Conservation (phyloP, 2,329 filamentous ascomycete species). For the Cordyceps fumosorosea region DNA sequence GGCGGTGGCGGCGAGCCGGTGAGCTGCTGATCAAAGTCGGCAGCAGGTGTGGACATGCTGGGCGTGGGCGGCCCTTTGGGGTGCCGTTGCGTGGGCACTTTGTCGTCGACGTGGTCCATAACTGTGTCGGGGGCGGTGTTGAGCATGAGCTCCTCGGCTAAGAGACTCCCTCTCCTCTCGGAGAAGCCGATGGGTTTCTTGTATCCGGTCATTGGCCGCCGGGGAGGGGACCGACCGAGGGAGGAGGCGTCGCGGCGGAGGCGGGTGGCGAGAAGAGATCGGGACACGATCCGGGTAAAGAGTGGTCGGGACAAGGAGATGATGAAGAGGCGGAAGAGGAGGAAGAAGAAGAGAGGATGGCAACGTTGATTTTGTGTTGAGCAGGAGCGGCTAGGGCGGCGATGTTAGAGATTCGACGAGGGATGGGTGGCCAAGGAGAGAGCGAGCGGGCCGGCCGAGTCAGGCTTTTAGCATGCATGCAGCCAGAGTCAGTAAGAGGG, state of each 20-base stretch:
- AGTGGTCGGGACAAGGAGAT: not conserved
- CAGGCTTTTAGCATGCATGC: constrained; percentile 9
- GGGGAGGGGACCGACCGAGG: not conserved
- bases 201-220: constrained; percentile 34
- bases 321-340: not conserved
- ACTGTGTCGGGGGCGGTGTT: constrained; percentile 37
- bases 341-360: not conserved
- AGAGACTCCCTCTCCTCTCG: constrained; percentile 52
- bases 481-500: not conserved
- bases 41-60: constrained; percentile 58
- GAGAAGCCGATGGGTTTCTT: constrained; percentile 52
- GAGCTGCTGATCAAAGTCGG: constrained; percentile 55
- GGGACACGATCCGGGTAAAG: not conserved
- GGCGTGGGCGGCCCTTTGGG: constrained; percentile 56
- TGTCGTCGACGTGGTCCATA: constrained; percentile 44
- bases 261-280: not conserved
- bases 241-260: not conserved
- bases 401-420: constrained; percentile 1
- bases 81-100: constrained; percentile 39
- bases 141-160: constrained; percentile 52
- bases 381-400: not conserved
- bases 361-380: not conserved
- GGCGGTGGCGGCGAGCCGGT: constrained; percentile 57
- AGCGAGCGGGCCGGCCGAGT: constrained; percentile 10
- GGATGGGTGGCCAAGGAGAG: constrained; percentile 5